Percentiles rank a stretch among this genome's conserved stretches.
These are phyloP conservation scores for Postia placenta DNA, from an alignment of 768 basidiomycete genomes.

Conservation along the genomic window DNA sequence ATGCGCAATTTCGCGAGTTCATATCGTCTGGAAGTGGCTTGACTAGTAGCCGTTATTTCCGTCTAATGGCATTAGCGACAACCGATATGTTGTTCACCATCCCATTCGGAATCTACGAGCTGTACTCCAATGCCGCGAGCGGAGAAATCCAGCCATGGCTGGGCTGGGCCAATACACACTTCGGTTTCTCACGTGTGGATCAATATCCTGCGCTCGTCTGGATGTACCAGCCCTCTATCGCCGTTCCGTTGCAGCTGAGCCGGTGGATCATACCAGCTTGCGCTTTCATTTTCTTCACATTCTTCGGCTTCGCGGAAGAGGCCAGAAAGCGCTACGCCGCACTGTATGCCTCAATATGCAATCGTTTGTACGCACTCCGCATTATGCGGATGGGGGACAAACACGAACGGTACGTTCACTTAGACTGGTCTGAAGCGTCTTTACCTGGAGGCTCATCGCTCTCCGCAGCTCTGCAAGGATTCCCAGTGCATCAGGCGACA, in stretches of 20 bases:
- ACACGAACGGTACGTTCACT: background rate
- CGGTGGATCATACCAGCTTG: conserved; percentile 35
- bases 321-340: conserved; percentile 30
- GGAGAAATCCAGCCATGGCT: conserved; percentile 37
- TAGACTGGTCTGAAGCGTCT: too few species aligned
- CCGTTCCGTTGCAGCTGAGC: conserved; percentile 25
- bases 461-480: too few species aligned
- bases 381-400: background rate
- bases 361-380: background rate
- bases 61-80: conserved; percentile 50
- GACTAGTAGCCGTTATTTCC: conserved; percentile 39
- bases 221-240: conserved; percentile 16
- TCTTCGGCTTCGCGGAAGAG: conserved; percentile 48
- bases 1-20: conserved; percentile 42
- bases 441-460: too few species aligned
- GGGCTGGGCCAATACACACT: conserved; percentile 44
- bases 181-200: conserved; percentile 34
- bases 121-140: conserved; percentile 25
- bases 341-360: background rate
- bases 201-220: conserved; percentile 36
- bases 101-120: conserved; percentile 30
- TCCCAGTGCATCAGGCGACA: background rate
- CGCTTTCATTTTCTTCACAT: conserved; percentile 36
- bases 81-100: conserved; percentile 37
- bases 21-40: conserved; percentile 24